These are phyloP conservation scores for Aspergillus heteromorphus DNA, from an alignment of 495 filamentous ascomycete species.

Conservation along the genomic window DNA sequence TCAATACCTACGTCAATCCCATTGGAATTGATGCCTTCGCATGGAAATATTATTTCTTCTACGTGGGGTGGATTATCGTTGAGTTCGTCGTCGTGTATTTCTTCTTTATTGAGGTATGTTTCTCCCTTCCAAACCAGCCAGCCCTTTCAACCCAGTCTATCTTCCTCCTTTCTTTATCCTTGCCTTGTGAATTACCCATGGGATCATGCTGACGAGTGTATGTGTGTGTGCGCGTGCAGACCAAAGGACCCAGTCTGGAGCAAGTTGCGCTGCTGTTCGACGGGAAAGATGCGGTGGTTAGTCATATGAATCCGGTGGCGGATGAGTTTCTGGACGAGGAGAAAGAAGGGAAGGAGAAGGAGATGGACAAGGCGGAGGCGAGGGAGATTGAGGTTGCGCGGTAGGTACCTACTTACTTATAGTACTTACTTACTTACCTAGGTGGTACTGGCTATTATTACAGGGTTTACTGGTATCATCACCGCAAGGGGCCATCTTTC, in stretches of 20 bases:
- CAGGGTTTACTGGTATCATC: too few relatives aligned
- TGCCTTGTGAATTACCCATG: too few relatives aligned
- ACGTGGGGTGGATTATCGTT: constrained; percentile 53
- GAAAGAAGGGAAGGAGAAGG: not conserved
- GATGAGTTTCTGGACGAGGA: constrained; percentile 1
- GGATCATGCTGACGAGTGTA: too few relatives aligned
- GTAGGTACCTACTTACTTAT: too few relatives aligned
- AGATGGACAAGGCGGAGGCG: not conserved
- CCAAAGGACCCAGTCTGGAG: constrained; percentile 56
- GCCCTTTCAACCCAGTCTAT: too few relatives aligned
- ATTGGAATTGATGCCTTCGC: constrained; percentile 47
- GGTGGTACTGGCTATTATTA: too few relatives aligned
- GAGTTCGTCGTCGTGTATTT: constrained; percentile 55
- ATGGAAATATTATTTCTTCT: constrained; percentile 56
- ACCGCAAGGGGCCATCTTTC: too few relatives aligned
- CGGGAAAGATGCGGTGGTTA: constrained; percentile 47
- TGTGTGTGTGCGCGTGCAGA: too few relatives aligned
- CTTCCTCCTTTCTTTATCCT: too few relatives aligned
- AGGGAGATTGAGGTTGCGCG: not conserved
- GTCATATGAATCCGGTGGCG: constrained; percentile 6
- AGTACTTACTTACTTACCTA: too few relatives aligned
- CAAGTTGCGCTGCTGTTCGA: constrained; percentile 56
- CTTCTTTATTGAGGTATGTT: constrained; percentile 45
- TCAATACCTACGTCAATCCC: constrained; percentile 53
- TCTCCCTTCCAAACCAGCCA: too few relatives aligned